Evolutionary conservation across 2,329 filamentous ascomycete species (phyloP), one percentile per base, ranked within the genome.

Genomic region (Metarhizium anisopliae): DNA sequence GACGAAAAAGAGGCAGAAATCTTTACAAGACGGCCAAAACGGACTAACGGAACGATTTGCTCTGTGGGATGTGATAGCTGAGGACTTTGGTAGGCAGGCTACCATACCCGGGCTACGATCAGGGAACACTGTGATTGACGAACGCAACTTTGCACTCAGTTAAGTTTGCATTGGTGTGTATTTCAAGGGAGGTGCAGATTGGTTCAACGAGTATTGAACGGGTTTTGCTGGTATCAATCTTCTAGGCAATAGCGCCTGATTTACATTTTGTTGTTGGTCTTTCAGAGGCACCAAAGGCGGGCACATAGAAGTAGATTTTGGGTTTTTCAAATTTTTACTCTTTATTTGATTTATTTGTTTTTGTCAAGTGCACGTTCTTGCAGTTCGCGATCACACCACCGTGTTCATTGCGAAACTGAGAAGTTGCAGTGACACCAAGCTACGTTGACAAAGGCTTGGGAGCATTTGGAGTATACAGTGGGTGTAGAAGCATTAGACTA

Each of bases 101-200:
- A 69, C 63, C 30, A 65, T 63, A 53, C 67, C 70, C 1, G 61
- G 66, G 13, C 60, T 73, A 51, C 66, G 63, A 51, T 69, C 70
- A 13, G 72, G 72, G 1, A 67, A 71, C 57, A 74, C 72, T 13
- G 70, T 69, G 11, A 66, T 73, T 59, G 71, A 74, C 51, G 69
- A 72, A 49, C 66, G 70, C 36, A 72, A 67, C 59, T 72, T 72
- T 61, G 58, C 58, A n/a, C 56, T 64, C 45, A 56, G 36, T 29
- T 54, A 42, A 53, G 4, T 20, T 32, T 25, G 25, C 5, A 2
- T 35, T 18, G 42, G 18, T 25, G 25, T 8, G 13, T 11, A 16
- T 20, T 30, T 2, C 11, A 10, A 16, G 25, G 6, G 16, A 11
- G 42, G 10, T 25, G 29, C 4, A 20, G 25, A 29, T 40, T 18